Conservation (phyloP, 371 early-diverging fungal species). For the Mortierella sp. region DNA sequence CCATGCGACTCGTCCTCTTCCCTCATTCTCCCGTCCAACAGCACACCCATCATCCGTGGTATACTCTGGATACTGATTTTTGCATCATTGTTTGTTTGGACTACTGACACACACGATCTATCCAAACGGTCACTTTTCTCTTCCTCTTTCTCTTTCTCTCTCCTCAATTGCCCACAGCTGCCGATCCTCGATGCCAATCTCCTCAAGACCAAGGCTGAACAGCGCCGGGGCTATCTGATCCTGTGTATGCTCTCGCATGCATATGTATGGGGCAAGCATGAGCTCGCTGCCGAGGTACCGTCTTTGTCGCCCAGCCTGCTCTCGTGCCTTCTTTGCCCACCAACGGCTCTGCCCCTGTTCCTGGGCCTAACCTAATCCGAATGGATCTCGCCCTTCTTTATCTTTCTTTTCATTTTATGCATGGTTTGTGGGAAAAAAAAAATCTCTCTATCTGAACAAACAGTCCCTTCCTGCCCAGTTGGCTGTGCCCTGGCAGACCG, state of each 20-base stretch:
- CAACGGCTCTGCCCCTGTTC: background rate
- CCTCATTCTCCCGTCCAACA: background rate
- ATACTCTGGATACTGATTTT: background rate
- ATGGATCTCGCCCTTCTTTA: background rate
- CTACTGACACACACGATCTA: background rate
- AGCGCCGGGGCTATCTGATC: constrained; percentile 87
- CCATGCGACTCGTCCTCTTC: background rate
- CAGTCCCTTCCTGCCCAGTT: constrained; percentile 82
- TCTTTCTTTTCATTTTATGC: background rate
- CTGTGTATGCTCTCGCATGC: constrained; percentile 91
- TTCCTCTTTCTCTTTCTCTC: background rate
- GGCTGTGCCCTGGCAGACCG: constrained; percentile 86
- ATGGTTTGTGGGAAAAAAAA: constrained; percentile 1
- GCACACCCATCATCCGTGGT: background rate
- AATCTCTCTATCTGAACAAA: background rate
- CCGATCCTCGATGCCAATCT: constrained; percentile 75
- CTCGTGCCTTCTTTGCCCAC: background rate
- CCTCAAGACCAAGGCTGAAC: constrained; percentile 72
- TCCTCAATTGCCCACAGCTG: constrained; percentile 61
- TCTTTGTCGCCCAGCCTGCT: background rate
- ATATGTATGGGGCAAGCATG: constrained; percentile 92
- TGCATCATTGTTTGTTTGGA: constrained; percentile 4
- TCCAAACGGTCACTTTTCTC: too few species aligned
- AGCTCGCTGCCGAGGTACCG: constrained; percentile 76
- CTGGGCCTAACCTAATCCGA: background rate